Conservation (phyloP, 345 rosid species). For the Eucalyptus albens region DNA sequence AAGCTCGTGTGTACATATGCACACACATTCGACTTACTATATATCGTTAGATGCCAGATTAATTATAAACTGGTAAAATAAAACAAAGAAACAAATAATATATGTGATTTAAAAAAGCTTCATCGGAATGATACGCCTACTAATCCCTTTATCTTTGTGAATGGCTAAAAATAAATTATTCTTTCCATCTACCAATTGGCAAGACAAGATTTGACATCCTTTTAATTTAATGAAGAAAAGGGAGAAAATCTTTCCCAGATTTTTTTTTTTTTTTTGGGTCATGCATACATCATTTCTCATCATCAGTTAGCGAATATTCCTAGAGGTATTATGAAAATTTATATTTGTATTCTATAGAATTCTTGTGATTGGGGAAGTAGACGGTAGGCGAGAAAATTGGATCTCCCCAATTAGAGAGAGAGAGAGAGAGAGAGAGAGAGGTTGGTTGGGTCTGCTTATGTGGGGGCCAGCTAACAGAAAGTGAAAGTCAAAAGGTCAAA, state of each 20-base stretch:
- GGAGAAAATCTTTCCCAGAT: not conserved
- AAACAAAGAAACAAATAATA: not conserved
- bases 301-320: not conserved
- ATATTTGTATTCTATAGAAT: not conserved
- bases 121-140: not conserved
- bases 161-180: not conserved
- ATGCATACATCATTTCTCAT: not conserved
- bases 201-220: not conserved
- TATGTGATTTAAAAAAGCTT: not conserved
- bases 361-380: not conserved
- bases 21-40: too few species aligned
- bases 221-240: not conserved
- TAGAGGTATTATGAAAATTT: not conserved
- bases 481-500: not conserved
- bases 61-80: not conserved
- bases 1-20: not conserved
- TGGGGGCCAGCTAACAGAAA: not conserved
- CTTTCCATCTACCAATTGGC: not conserved
- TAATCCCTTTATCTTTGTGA: not conserved
- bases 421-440: too few species aligned
- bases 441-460: not conserved
- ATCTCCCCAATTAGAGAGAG: not conserved
- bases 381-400: not conserved
- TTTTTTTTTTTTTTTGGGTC: not conserved
- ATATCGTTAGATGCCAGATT: too few species aligned